Conservation (phyloP, 164 flowering plant species). For the Berberis thunbergii region DNA sequence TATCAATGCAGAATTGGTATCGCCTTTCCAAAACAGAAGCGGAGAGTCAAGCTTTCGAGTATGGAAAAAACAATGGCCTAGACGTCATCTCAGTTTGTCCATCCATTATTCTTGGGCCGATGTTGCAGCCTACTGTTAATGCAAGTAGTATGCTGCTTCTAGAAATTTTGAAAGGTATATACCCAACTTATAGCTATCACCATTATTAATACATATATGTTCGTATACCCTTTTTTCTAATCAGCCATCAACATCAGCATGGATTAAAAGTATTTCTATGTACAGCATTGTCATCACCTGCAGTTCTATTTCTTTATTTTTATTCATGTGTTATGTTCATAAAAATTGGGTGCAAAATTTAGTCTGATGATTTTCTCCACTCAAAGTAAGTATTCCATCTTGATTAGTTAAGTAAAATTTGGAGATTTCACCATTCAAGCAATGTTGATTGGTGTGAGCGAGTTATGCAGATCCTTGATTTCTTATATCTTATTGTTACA, state of each 20-base stretch:
- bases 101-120: constrained; percentile 38
- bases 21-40: constrained; percentile 44
- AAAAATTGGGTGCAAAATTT: background rate
- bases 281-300: too few relatives aligned
- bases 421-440: background rate
- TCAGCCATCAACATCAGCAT: too few relatives aligned
- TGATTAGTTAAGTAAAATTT: background rate
- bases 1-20: constrained; percentile 40
- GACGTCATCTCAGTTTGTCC: constrained; percentile 51
- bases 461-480: background rate
- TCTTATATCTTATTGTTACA: background rate
- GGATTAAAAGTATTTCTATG: too few relatives aligned
- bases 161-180: constrained; percentile 36
- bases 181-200: background rate
- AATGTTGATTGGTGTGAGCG: background rate
- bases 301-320: background rate
- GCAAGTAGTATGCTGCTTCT: constrained; percentile 32
- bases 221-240: too few relatives aligned
- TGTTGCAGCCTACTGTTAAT: constrained; percentile 42
- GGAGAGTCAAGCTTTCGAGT: constrained; percentile 42
- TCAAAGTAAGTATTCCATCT: background rate
- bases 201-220: background rate
- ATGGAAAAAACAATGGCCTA: constrained; percentile 31
- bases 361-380: too few relatives aligned
- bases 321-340: background rate